Conservation (phyloP, 1,284 basidiomycete genomes). For the Ustilago shanxiensis region DNA sequence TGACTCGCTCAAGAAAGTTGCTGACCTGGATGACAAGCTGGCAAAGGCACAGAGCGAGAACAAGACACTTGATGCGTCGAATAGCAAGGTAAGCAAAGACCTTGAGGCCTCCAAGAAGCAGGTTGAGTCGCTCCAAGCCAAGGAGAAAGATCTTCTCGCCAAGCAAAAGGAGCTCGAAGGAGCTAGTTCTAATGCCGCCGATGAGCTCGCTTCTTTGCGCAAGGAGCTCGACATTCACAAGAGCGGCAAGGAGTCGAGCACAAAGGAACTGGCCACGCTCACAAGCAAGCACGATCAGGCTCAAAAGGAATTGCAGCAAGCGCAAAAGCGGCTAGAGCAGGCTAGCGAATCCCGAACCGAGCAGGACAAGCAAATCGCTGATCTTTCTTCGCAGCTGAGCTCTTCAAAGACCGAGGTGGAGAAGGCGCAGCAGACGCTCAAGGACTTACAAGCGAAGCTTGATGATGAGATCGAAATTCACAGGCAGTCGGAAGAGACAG, state of each 20-base stretch:
- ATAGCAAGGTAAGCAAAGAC: slow-evolving; percentile 19
- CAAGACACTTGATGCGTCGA: slow-evolving; percentile 24
- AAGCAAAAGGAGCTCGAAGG: slow-evolving; percentile 41
- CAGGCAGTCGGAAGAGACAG: slow-evolving; percentile 16
- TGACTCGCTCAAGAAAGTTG: slow-evolving; percentile 21
- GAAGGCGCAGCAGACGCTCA: slow-evolving; percentile 17
- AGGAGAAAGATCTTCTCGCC: slow-evolving; percentile 30
- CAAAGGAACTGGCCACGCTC: slow-evolving; percentile 30
- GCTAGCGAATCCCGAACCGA: slow-evolving; percentile 9
- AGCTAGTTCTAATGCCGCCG: slow-evolving; percentile 17
- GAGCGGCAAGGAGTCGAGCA: slow-evolving; percentile 16
- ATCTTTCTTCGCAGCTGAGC: slow-evolving; percentile 23
- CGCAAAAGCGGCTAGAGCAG: slow-evolving; percentile 21
- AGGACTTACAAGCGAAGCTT: slow-evolving; percentile 24
- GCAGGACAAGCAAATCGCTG: slow-evolving; percentile 23
- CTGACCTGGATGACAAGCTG: slow-evolving; percentile 28
- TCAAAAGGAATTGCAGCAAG: slow-evolving; percentile 26
- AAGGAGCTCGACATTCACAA: slow-evolving; percentile 30
- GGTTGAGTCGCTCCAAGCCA: slow-evolving; percentile 12
- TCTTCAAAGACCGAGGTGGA: slow-evolving; percentile 13
- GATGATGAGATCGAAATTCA: slow-evolving; percentile 24
- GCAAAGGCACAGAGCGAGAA: slow-evolving; percentile 25
- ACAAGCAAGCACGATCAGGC: slow-evolving; percentile 21
- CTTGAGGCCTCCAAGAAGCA: slow-evolving; percentile 34
- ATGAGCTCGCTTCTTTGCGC: slow-evolving; percentile 22